Base-by-base conservation (phyloP, 164 flowering plant genomes). In the Piper betle region DNA sequence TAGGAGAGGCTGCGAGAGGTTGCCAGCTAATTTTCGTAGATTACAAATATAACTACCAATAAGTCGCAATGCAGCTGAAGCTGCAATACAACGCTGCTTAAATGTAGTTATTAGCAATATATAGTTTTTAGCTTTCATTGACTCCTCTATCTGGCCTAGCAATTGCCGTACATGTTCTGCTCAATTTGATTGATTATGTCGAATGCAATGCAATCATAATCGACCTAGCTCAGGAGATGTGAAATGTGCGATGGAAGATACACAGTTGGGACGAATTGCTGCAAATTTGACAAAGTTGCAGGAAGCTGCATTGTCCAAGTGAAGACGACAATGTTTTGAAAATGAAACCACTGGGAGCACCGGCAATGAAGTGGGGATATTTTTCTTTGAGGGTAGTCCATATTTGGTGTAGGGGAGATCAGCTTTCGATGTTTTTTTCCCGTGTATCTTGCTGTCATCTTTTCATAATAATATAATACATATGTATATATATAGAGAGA, bases 21-120 rank as follows among this genome's bases (percentile, higher is more conserved):
- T 70, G 70, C 73, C 79, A 55, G 43, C 65, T 25, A 73, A 76
- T 67, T 76, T 75, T 79, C 76, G 80, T 74, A 72, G 77, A 25
- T 25, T 61, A 67, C 58, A 66, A 65, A 64, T 15, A 61, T 18
- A 37, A 39, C 67, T 53, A 37, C 56, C 25, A 10, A 38, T 59
- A 20, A 55, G 61, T 60, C 16, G 70, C 62, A 43, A 59, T 43
- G 63, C 55, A 59, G 69, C 61, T 38, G 60, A 68, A 25, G 33
- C 33, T 25, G 33, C 33, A 25, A 25, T 25, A 25, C 33, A 2
- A 2, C 33, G 33, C 33, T 25, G 33, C 33, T 1, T 25, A 25
- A 25, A 1, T 25, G 1, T 25, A 25, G 33, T 25, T 25, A 25
- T 25, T 1, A 25, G 33, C 33, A 25, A 25, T 25, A 25, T 25